These are phyloP conservation scores for Nothophytophthora sp. DNA, from an alignment of 352 stramenopile genomes.

Conservation along the genomic window DNA sequence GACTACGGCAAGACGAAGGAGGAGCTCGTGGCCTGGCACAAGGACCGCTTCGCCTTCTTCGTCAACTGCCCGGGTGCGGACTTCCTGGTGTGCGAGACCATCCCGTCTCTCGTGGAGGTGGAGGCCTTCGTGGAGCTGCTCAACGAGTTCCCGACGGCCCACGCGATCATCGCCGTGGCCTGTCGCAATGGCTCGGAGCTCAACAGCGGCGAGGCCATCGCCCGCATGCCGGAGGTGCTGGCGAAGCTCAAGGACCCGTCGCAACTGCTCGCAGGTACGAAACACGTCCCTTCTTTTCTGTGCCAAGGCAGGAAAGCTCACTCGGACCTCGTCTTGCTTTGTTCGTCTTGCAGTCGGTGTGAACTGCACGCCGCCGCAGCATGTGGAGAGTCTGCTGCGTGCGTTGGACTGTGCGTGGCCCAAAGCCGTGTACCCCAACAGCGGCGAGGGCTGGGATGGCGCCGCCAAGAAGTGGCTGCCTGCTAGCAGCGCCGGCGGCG, in stretches of 20 bases:
- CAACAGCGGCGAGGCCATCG: conserved; percentile 68
- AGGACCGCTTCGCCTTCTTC: conserved; percentile 74
- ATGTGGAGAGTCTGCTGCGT: conserved; percentile 65
- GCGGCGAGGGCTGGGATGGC: conserved; percentile 80
- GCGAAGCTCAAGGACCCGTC: conserved; percentile 47
- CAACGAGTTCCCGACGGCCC: conserved; percentile 54
- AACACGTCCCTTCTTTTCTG: too few relatives aligned
- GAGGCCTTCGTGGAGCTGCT: conserved; percentile 76
- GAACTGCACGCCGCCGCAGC: conserved; percentile 83
- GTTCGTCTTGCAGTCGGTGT: conserved; percentile 81
- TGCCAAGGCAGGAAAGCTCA: too few relatives aligned
- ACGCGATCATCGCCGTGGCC: conserved; percentile 66
- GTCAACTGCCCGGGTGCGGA: conserved; percentile 47
- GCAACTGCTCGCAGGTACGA: conserved; percentile 70
- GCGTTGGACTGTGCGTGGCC: conserved; percentile 43
- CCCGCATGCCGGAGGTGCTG: conserved; percentile 41
- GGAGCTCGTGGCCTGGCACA: conserved; percentile 80
- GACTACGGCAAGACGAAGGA: conserved; percentile 72
- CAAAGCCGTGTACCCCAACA: conserved; percentile 87
- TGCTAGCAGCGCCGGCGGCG: conserved; percentile 30
- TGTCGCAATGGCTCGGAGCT: conserved; percentile 64
- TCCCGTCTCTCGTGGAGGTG: conserved; percentile 84
- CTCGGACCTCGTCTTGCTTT: too few relatives aligned
- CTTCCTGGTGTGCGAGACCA: conserved; percentile 86
- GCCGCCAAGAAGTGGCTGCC: conserved; percentile 74